Evolutionary conservation across 140 eudicot genomes (phyloP).

Genomic region (Stevia rebaudiana): DNA sequence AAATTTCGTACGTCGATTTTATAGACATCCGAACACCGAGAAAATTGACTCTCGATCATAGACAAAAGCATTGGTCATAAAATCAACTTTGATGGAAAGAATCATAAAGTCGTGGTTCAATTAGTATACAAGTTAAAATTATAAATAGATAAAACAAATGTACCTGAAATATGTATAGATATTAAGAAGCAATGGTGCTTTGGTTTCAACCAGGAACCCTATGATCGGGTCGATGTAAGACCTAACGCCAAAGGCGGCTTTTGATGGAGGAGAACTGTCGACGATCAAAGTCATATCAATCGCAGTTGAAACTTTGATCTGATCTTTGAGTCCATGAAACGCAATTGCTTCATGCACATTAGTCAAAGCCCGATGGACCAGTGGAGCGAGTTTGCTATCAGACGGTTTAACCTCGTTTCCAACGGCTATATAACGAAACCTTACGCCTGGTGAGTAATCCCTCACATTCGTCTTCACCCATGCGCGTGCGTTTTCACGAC

Average conservation of each 20-base stretch:
- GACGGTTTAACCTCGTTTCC: slow-evolving; percentile 49
- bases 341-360: slow-evolving; percentile 43
- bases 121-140: too few species aligned
- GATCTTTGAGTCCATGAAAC: slow-evolving; percentile 32
- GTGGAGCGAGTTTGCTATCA: slow-evolving; percentile 15
- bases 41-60: too few species aligned
- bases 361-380: slow-evolving; percentile 43
- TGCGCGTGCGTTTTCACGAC: slow-evolving; percentile 37
- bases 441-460: slow-evolving; percentile 36
- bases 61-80: too few species aligned
- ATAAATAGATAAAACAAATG: too few species aligned
- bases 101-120: too few species aligned
- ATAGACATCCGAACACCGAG: too few species aligned
- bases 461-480: slow-evolving; percentile 46
- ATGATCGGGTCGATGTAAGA: slow-evolving; percentile 42
- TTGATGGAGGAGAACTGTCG: slow-evolving; percentile 47
- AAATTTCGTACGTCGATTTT: too few species aligned
- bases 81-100: background rate
- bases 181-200: slow-evolving; percentile 48
- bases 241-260: slow-evolving; percentile 35
- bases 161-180: slow-evolving; percentile 60
- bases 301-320: slow-evolving; percentile 55
- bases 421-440: slow-evolving; percentile 42
- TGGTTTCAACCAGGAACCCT: slow-evolving; percentile 30
- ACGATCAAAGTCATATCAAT: slow-evolving; percentile 32